These are phyloP conservation scores for Aegilops bicornis DNA, from an alignment of 176 grass and related monocot genomes.

Conservation along the genomic window DNA sequence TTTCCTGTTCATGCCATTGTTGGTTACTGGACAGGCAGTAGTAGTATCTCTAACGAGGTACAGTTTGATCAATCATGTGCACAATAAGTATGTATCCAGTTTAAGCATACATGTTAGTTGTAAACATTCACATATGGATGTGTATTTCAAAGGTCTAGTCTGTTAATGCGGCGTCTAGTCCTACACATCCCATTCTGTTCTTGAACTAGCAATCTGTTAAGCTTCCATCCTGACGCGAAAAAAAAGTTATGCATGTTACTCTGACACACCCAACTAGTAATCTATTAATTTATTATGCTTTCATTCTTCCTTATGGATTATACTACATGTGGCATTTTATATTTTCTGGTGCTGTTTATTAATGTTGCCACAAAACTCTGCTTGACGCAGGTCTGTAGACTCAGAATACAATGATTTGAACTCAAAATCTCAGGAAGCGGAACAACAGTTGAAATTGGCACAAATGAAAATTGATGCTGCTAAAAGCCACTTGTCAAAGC, in stretches of 20 bases:
- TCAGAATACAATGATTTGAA: slow-evolving; percentile 79
- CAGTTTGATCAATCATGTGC: neutral
- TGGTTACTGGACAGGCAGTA: slow-evolving; percentile 3
- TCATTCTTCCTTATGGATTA: neutral
- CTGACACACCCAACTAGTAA: neutral
- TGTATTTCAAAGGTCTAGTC: neutral
- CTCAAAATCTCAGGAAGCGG: slow-evolving; percentile 81
- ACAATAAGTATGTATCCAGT: slow-evolving; percentile 2
- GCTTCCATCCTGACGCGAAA: neutral
- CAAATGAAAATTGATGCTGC: slow-evolving; percentile 77
- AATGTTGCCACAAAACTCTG: slow-evolving; percentile 6
- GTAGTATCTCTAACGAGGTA: neutral
- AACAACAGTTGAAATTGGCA: slow-evolving; percentile 75
- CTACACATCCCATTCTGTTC: neutral
- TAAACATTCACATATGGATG: neutral
- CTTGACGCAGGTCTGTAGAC: slow-evolving; percentile 57
- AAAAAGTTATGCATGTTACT: neutral
- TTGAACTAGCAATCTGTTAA: neutral
- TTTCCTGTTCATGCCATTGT: neutral
- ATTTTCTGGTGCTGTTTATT: slow-evolving; percentile 31
- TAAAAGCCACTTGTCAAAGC: slow-evolving; percentile 62
- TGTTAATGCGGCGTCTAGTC: neutral
- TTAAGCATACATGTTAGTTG: neutral
- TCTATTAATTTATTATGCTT: slow-evolving; percentile 5
- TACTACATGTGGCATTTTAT: neutral